Evolutionary conservation across 176 grass and related monocot species (phyloP), one percentile per base, ranked within the genome.

Genomic region (Juncus inflexus): DNA sequence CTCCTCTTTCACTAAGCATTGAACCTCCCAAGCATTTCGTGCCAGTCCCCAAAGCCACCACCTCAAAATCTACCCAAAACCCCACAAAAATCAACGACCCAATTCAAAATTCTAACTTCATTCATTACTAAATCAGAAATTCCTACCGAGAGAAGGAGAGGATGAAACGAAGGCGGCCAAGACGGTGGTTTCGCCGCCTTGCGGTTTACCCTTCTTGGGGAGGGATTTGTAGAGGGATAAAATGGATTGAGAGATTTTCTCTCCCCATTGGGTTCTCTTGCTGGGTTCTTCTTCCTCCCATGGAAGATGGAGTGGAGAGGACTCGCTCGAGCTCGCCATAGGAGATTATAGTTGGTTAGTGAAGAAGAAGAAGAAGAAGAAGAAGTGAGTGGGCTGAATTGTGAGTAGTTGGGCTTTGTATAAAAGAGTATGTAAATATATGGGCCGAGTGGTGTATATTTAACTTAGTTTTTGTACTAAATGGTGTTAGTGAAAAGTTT

Each of bases 171-270:
- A 85, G 16, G 91, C 86, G 12, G 86, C 91, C 36, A 95, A 79
- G 40, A 95, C 91, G 8, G 91, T 87, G 83, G 81, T 76, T 73
- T 90, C 91, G 2, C 81, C 75, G 35, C 84, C 86, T 79, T 95
- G 91, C 6, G 91, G 86, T 47, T 95, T 95, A 0, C 91, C 91
- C 60, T 95, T 95, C 83, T 95, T 95, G 1, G 86, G 81, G 37
- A 95, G 84, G 2, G 86, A 81, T 14, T 19, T 10, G 75, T 95
- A 95, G 39, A 58, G 72, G 6, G 60, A 49, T 12, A 95, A 56
- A 6, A 78, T 67, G 10, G 78, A 69, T 28, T 77, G 16, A 36
- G 78, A 84, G 12, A 78, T 36, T 3, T 43, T 78, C 28, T 77
- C 58, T 3, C 10, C 81, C 86, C 83, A 95, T 61, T 61, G 5